Conservation (phyloP, 441 rosid species). For the Euphorbia schlechtendalii region DNA sequence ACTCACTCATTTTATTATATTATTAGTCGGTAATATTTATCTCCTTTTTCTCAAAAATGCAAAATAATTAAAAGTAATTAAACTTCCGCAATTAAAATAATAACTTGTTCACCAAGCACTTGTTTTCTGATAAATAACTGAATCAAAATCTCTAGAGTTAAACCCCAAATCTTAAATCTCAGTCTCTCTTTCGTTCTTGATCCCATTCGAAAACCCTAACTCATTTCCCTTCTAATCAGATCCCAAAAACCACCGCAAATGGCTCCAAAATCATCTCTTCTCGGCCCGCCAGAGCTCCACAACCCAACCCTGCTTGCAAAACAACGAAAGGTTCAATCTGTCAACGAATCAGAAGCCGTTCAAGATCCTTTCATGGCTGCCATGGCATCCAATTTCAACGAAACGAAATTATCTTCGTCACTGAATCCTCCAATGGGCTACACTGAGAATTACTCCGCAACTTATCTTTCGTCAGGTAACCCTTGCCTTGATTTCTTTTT, state of each 20-base stretch:
- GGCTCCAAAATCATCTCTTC: conserved; percentile 23
- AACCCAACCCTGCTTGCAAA: conserved; percentile 1
- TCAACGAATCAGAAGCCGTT: neutral
- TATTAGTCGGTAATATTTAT: too few species aligned
- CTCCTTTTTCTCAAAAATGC: too few species aligned
- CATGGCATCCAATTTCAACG: conserved; percentile 38
- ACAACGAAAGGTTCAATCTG: neutral
- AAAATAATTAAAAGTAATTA: too few species aligned
- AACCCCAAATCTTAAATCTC: too few species aligned
- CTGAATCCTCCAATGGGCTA: conserved; percentile 3
- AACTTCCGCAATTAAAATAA: too few species aligned
- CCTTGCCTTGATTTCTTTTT: conserved; percentile 30
- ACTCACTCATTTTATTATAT: too few species aligned
- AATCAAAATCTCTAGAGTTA: too few species aligned
- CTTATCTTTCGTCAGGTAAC: conserved; percentile 21
- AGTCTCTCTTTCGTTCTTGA: too few species aligned
- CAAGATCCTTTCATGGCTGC: conserved; percentile 34
- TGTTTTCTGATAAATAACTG: too few species aligned
- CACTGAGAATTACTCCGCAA: conserved; percentile 17
- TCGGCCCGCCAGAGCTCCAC: conserved; percentile 46
- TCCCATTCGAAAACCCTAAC: too few species aligned
- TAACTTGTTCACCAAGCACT: too few species aligned
- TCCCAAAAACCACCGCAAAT: neutral
- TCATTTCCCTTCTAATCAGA: neutral
- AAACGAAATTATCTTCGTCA: neutral